Base-by-base conservation (phyloP, 1,139 yeast genomes). In the Yamadazyma conglobata region DNA sequence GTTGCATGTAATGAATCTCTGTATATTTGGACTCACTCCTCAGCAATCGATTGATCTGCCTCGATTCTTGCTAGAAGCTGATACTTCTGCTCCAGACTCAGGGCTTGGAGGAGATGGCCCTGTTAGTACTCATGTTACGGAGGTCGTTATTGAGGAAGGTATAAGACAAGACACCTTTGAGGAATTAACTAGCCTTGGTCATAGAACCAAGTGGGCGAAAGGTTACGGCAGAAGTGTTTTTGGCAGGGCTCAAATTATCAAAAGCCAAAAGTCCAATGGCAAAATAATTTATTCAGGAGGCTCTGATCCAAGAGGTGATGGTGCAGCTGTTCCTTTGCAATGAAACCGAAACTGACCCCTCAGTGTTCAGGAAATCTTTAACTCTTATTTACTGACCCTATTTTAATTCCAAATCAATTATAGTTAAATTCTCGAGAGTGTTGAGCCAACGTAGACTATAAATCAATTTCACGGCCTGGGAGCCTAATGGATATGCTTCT, bases 11-110 rank as follows among this genome's bases (percentile, higher is more conserved):
- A 54, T 82, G 39, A 85, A 85, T 52, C 54, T 85, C 64, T 48
- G 73, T 2, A 50, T 79, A 9, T 85, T 79, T 53, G 77, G 78
- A 0, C 58, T 79, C 51, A 71, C 77, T 32, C 86, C 93, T 2
- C 94, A 85, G 51, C 74, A 78, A 43, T 81, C 88, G 20, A 57
- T 83, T 22, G 94, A 85, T 51, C 77, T 84, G 15, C 93, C 94
- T 2, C 61, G 95, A 37, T 64, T 85, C 36, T 78, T 85, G 27
- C 64, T 85, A 33, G 58, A 64, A 22, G 74, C 87, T 1, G 64
- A 69, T 40, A 69, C 68, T 4, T 15, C 33, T 9, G 64, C 64
- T 8, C 50, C 54, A 12, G 50, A 49, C n/a, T 56, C 63, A 18
- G 85, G 86, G 0, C 55, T 60, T 22, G 88, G 88, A 1, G 67